Evolutionary conservation across 139 green algal species (phyloP).

Genomic region (Closterium sp.): DNA sequence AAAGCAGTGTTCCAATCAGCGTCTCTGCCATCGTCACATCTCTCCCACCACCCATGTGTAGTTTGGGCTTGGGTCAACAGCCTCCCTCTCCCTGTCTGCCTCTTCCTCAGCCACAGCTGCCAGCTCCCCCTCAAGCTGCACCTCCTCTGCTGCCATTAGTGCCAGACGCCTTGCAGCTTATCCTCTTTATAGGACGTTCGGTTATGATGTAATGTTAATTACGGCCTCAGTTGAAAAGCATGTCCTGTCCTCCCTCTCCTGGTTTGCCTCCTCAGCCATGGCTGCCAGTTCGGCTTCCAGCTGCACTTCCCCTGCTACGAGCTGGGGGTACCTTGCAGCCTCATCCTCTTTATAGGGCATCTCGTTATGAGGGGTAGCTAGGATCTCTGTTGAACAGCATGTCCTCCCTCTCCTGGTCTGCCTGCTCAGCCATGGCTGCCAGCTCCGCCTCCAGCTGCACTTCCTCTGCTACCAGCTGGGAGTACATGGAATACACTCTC

Average conservation of each 20-base stretch:
- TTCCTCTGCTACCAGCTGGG: conserved; percentile 4
- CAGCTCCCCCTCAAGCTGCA: too few relatives aligned
- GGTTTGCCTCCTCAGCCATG: background rate
- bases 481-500: conserved; percentile 18
- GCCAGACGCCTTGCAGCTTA: too few relatives aligned
- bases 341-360: background rate
- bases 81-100: too few relatives aligned
- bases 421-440: background rate
- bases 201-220: background rate
- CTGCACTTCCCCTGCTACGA: background rate
- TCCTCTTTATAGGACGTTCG: too few relatives aligned
- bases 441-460: background rate
- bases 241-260: background rate
- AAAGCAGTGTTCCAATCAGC: too few relatives aligned
- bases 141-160: background rate
- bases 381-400: background rate
- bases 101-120: too few relatives aligned
- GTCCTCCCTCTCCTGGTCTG: background rate
- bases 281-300: background rate
- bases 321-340: background rate
- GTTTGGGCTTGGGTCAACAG: too few relatives aligned
- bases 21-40: too few relatives aligned
- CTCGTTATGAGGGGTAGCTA: background rate
- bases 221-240: background rate
- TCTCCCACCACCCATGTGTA: too few relatives aligned